Percentiles rank a stretch among this genome's conserved stretches.
phyloP scores from a whole-genome alignment of 164 flowering plant genomes.

The Litsea cubeba region DNA sequence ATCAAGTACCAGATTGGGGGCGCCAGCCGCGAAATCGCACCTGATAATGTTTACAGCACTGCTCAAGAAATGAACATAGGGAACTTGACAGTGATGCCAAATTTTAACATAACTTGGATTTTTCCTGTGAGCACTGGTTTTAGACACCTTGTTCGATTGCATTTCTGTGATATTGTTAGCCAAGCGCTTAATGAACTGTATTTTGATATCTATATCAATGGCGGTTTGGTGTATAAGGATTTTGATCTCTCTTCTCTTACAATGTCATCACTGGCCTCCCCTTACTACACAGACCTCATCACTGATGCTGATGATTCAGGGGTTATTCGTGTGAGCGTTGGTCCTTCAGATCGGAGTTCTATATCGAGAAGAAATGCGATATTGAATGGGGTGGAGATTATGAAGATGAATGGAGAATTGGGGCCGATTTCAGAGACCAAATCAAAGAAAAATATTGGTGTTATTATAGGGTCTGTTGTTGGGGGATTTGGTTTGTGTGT shows the following conservation, averaged over 20 bases:
- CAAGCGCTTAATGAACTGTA: slow-evolving; percentile 39
- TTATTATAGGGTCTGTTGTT: slow-evolving; percentile 37
- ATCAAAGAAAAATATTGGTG: slow-evolving; percentile 26
- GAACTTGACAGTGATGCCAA: slow-evolving; percentile 26
- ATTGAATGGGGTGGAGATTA: slow-evolving; percentile 81
- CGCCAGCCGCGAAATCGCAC: slow-evolving; percentile 50
- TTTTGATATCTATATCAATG: slow-evolving; percentile 67
- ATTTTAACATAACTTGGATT: slow-evolving; percentile 74
- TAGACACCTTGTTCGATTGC: slow-evolving; percentile 63
- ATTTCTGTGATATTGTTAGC: slow-evolving; percentile 85
- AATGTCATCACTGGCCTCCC: slow-evolving; percentile 43
- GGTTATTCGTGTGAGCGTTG: slow-evolving; percentile 39
- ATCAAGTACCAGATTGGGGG: slow-evolving; percentile 39
- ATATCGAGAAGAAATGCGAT: slow-evolving; percentile 43
- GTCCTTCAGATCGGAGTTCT: slow-evolving; percentile 38
- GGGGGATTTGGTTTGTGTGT: slow-evolving; percentile 39
- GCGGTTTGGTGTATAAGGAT: slow-evolving; percentile 36
- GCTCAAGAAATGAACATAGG: slow-evolving; percentile 40
- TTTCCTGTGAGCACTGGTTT: slow-evolving; percentile 56
- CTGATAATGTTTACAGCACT: slow-evolving; percentile 63
- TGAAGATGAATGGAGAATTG: slow-evolving; percentile 39
- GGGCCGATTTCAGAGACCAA: slow-evolving; percentile 1
- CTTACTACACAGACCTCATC: slow-evolving; percentile 59
- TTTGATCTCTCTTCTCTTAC: slow-evolving; percentile 56
- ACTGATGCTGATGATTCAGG: slow-evolving; percentile 36